Evolutionary conservation across 768 basidiomycete genomes (phyloP).

Genomic region (Tubosaeta sp.): DNA sequence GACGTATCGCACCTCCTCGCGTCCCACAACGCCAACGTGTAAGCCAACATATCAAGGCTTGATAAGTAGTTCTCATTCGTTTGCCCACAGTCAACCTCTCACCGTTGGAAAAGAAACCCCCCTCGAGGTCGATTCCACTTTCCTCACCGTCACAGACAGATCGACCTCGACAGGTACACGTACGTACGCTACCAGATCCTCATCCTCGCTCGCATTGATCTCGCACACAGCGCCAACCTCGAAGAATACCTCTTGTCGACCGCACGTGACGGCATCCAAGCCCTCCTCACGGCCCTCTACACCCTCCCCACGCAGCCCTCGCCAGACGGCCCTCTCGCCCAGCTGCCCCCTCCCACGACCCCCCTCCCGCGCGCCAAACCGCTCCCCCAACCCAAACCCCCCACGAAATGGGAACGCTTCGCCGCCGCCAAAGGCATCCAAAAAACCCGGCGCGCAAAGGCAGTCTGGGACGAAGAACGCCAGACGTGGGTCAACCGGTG

Average conservation of each 20-base stretch:
- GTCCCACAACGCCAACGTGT: conserved; percentile 70
- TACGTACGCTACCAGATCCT: conserved; percentile 32
- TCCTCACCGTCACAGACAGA: conserved; percentile 81
- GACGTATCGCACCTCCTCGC: conserved; percentile 80
- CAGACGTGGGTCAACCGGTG: conserved; percentile 91
- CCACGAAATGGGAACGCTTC: conserved; percentile 96
- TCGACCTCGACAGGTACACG: conserved; percentile 83
- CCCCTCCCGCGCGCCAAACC: conserved; percentile 87
- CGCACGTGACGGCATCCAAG: conserved; percentile 78
- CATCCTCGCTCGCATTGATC: neutral
- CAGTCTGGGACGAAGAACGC: conserved; percentile 90
- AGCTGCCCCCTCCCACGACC: conserved; percentile 74
- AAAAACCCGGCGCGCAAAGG: conserved; percentile 70
- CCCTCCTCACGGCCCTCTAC: conserved; percentile 77
- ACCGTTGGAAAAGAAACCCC: conserved; percentile 75
- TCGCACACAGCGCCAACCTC: conserved; percentile 54
- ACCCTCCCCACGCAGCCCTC: conserved; percentile 72
- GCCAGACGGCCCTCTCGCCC: conserved; percentile 76
- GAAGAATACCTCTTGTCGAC: conserved; percentile 78
- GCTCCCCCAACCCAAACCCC: conserved; percentile 86
- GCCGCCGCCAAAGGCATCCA: conserved; percentile 92
- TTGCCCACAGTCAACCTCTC: conserved; percentile 54
- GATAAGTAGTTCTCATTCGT: neutral
- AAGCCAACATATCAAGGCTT: conserved; percentile 25
- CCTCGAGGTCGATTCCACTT: conserved; percentile 76